Evolutionary conservation across 2,329 filamentous ascomycete species (phyloP).

Genomic region (Anisogramma anomala): DNA sequence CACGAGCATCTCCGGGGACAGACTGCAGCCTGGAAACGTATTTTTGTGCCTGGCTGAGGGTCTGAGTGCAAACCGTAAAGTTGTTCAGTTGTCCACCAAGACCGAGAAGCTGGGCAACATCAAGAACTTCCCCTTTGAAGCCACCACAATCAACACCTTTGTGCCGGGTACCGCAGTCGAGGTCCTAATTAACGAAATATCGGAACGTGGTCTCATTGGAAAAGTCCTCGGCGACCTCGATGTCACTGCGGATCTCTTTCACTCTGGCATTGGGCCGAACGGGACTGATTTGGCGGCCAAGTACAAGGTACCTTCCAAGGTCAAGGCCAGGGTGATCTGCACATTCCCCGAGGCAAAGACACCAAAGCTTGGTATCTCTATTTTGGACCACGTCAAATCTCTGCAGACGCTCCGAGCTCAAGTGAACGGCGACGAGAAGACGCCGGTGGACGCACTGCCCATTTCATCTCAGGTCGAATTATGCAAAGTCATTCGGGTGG

Average conservation of each 20-base stretch:
- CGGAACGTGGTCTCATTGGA: conserved; percentile 64
- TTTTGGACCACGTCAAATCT: conserved; percentile 71
- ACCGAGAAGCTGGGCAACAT: conserved; percentile 56
- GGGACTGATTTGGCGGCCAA: conserved; percentile 61
- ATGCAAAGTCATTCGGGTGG: conserved; percentile 69
- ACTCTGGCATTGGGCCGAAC: conserved; percentile 65
- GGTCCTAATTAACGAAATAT: conserved; percentile 66
- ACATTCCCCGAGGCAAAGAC: conserved; percentile 70
- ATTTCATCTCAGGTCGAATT: conserved; percentile 67
- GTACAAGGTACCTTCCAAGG: conserved; percentile 72
- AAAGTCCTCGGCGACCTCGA: conserved; percentile 89
- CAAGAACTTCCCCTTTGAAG: conserved; percentile 56
- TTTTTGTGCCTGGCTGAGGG: conserved; percentile 72
- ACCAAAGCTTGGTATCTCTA: conserved; percentile 75
- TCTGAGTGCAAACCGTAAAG: conserved; percentile 65
- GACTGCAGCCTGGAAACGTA: conserved; percentile 71
- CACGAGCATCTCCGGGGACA: conserved; percentile 48
- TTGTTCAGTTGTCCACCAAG: conserved; percentile 74
- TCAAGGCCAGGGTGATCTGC: conserved; percentile 78
- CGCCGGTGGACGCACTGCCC: conserved; percentile 49
- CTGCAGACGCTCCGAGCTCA: conserved; percentile 38
- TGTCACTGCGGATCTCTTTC: conserved; percentile 79
- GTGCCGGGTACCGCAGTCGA: conserved; percentile 86
- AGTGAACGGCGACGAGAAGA: conserved; percentile 30
- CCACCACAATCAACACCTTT: conserved; percentile 80